These are phyloP conservation scores for Orbilia ellipsospora DNA, from an alignment of 2,329 filamentous ascomycete genomes.

Conservation along the genomic window DNA sequence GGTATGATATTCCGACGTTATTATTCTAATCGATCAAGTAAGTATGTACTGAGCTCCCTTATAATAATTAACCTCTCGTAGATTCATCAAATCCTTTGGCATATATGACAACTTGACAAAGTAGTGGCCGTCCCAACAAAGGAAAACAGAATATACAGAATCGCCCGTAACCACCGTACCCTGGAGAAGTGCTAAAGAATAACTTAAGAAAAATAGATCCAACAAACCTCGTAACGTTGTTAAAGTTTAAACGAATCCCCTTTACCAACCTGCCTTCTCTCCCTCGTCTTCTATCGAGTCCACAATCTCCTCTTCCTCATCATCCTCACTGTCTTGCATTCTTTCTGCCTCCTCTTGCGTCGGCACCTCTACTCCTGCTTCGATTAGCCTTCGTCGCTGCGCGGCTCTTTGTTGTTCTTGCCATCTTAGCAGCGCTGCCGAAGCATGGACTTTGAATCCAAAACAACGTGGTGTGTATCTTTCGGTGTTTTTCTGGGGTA, in stretches of 20 bases:
- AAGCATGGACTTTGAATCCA: conserved; percentile 93
- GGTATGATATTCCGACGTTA: too few species aligned
- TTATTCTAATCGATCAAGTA: too few species aligned
- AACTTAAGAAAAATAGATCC: too few species aligned
- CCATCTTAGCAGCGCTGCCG: conserved; percentile 89
- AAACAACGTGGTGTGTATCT: conserved; percentile 91
- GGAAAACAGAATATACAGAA: not conserved
- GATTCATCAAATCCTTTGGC: too few species aligned
- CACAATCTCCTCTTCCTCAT: conserved; percentile 69
- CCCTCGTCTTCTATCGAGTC: conserved; percentile 61
- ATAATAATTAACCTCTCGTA: too few species aligned
- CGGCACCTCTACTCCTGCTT: conserved; percentile 76
- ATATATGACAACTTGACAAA: too few species aligned
- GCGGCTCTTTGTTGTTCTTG: conserved; percentile 83
- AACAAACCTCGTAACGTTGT: too few species aligned
- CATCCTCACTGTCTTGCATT: conserved; percentile 71
- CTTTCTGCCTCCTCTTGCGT: conserved; percentile 77
- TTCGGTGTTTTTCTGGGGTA: conserved; percentile 84
- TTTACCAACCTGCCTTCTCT: conserved; percentile 60
- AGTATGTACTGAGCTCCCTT: too few species aligned
- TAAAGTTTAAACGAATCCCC: too few species aligned
- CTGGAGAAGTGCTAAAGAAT: too few species aligned
- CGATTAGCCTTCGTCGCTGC: conserved; percentile 81
- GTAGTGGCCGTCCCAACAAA: conserved; percentile 4
- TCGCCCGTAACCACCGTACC: too few species aligned